Base-by-base conservation (phyloP, 1,284 basidiomycete genomes). In the Microbotryum intermedium region DNA sequence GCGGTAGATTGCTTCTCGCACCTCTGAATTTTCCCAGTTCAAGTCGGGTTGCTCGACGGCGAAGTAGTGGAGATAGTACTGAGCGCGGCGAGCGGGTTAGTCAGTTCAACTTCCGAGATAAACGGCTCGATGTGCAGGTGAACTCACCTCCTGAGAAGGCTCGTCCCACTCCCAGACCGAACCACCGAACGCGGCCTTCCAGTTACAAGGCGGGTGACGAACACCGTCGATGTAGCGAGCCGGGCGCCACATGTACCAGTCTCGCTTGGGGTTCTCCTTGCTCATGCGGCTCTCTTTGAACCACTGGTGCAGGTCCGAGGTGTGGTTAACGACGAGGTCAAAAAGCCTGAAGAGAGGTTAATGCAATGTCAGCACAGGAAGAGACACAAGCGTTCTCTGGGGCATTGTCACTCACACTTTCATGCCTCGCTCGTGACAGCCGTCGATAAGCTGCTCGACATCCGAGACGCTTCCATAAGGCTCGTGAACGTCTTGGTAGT, bases 301-400 rank as follows among this genome's bases (percentile, higher is more conserved):
- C 87, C 87, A 89, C n/a, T 78, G 79, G 66, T 88, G 86, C 81
- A 84, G 57, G 74, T 86, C 83, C 3, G 84, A 87, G 7, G 82
- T 83, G 73, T 88, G 87, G 73, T 88, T 89, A n/a, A 85, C 83
- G 28, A 88, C 87, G 4, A 89, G 81, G 72, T 88, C 86, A 78
- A 88, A 85, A 72, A 83, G 83, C 68, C 53, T 55, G 44, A 55
- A 51, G 13, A 58, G 25, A 9, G 23, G 25, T n/a, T 46, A 23
- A 29, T 49, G 42, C 8, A 47, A 39, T 11, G 34, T 39, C 34
- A 39, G 11, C 34, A 39, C 34, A 39, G 34, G 16, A 39, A 39
- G 34, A 39, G 10, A 18, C 34, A 39, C 34, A 39, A 1, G 34
- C 34, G 34, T 30, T 7, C 44, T 29, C 5, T 20, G 16, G 8